A percentile compares a stretch with the other conserved stretches of the same genome.
Evolutionary conservation across 108 stramenopile genomes (phyloP).

Genomic region (Cyclotella baltica): DNA sequence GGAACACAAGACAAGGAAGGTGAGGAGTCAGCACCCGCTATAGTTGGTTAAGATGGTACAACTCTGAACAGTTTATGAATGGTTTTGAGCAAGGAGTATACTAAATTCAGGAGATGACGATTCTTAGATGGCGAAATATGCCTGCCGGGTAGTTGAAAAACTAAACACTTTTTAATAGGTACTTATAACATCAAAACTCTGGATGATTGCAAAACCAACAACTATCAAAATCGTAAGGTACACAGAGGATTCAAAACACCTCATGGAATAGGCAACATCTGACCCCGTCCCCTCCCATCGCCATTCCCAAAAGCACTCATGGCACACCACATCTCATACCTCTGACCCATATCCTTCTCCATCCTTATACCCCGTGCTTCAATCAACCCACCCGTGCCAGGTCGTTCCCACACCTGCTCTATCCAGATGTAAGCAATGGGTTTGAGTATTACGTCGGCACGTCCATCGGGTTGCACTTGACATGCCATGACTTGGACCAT

Average conservation of each 20-base stretch:
- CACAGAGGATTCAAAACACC: background rate
- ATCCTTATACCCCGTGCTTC: slow-evolving; percentile 67
- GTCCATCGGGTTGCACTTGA: slow-evolving; percentile 52
- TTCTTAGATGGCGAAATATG: too few relatives aligned
- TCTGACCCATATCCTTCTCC: slow-evolving; percentile 39
- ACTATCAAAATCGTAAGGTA: too few relatives aligned
- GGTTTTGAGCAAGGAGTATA: too few relatives aligned
- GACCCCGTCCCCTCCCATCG: slow-evolving; percentile 45
- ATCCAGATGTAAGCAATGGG: slow-evolving; percentile 66
- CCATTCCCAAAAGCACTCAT: slow-evolving; percentile 46
- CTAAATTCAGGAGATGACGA: too few relatives aligned
- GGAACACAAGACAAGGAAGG: too few relatives aligned
- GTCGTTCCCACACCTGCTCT: slow-evolving; percentile 61
- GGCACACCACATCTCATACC: slow-evolving; percentile 37
- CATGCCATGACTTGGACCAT: slow-evolving; percentile 66
- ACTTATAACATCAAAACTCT: too few relatives aligned
- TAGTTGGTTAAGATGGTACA: too few relatives aligned
- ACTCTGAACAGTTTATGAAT: too few relatives aligned
- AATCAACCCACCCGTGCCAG: slow-evolving; percentile 56
- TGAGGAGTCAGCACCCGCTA: too few relatives aligned
- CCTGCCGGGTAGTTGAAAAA: too few relatives aligned
- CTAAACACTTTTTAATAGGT: too few relatives aligned
- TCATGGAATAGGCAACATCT: slow-evolving; percentile 56
- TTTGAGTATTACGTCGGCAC: slow-evolving; percentile 69
- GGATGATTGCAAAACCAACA: too few relatives aligned